Evolutionary conservation across 1,284 basidiomycete species (phyloP).

Genomic region (Sporisorium reilianum): DNA sequence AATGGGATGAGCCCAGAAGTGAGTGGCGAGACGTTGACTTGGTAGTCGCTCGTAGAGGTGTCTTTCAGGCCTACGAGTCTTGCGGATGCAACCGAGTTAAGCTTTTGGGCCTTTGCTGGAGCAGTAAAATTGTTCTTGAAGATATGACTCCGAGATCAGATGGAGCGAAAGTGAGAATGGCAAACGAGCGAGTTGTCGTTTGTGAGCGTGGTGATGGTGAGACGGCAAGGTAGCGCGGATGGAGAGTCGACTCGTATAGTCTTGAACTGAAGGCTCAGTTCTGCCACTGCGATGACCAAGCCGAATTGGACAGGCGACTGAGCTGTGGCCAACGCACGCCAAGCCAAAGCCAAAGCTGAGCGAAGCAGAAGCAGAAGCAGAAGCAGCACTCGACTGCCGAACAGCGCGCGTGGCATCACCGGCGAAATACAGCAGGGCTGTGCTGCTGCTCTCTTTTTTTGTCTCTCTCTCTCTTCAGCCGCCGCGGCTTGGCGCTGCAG

Average conservation of each 20-base stretch:
- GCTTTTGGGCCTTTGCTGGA: too few relatives aligned
- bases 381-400: not conserved
- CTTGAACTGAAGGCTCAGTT: slow-evolving; percentile 1
- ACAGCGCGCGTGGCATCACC: not conserved
- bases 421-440: not conserved
- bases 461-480: too few relatives aligned
- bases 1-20: too few relatives aligned
- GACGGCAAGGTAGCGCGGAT: too few relatives aligned
- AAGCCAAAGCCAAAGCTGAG: too few relatives aligned
- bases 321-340: too few relatives aligned
- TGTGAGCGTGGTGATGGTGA: not conserved
- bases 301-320: not conserved
- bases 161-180: not conserved
- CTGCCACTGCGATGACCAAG: not conserved
- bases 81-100: too few relatives aligned
- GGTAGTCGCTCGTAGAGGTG: too few relatives aligned
- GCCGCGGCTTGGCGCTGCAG: slow-evolving; percentile 32
- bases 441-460: not conserved
- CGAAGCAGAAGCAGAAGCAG: too few relatives aligned
- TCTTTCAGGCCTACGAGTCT: not conserved
- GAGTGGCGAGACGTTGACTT: not conserved
- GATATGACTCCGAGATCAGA: too few relatives aligned
- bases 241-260: too few relatives aligned
- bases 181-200: not conserved
- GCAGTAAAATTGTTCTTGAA: too few relatives aligned